Evolutionary conservation across 2,329 filamentous ascomycete genomes (phyloP).

Genomic region (Ascomycota sp.): DNA sequence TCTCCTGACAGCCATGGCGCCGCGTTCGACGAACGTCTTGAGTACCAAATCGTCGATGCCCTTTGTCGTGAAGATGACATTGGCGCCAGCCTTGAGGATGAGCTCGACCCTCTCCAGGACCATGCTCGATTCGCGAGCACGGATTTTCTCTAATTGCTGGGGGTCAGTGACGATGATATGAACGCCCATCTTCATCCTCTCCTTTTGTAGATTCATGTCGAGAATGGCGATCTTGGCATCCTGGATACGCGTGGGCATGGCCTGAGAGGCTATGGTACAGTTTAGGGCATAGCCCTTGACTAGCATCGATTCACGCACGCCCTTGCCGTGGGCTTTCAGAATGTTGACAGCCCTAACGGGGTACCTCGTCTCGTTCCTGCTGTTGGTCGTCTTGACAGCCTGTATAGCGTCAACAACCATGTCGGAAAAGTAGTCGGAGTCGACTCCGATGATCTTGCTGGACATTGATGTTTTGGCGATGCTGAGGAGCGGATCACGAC

Average conservation of each 20-base stretch:
- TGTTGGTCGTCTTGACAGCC: slow-evolving; percentile 84
- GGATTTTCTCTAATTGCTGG: slow-evolving; percentile 91
- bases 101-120: slow-evolving; percentile 86
- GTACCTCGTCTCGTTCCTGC: slow-evolving; percentile 80
- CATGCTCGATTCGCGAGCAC: slow-evolving; percentile 80
- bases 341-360: slow-evolving; percentile 98
- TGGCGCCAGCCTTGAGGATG: slow-evolving; percentile 93
- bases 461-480: slow-evolving; percentile 99
- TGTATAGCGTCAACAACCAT: slow-evolving; percentile 96
- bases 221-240: slow-evolving; percentile 94
- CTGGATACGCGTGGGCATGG: slow-evolving; percentile 80
- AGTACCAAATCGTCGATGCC: slow-evolving; percentile 92
- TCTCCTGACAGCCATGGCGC: slow-evolving; percentile 84
- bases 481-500: slow-evolving; percentile 74
- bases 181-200: slow-evolving; percentile 96
- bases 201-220: slow-evolving; percentile 97
- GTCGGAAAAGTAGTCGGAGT: slow-evolving; percentile 91
- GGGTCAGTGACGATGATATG: slow-evolving; percentile 97
- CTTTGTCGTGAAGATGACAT: slow-evolving; percentile 92
- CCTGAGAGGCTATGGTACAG: slow-evolving; percentile 95
- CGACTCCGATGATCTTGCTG: slow-evolving; percentile 91
- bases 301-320: slow-evolving; percentile 65
- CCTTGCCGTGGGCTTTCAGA: slow-evolving; percentile 94
- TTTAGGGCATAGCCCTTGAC: slow-evolving; percentile 96
- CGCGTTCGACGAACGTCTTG: slow-evolving; percentile 85